phyloP scores from a whole-genome alignment of 2,329 filamentous ascomycete species.

The Aspergillus pseudonomiae region DNA sequence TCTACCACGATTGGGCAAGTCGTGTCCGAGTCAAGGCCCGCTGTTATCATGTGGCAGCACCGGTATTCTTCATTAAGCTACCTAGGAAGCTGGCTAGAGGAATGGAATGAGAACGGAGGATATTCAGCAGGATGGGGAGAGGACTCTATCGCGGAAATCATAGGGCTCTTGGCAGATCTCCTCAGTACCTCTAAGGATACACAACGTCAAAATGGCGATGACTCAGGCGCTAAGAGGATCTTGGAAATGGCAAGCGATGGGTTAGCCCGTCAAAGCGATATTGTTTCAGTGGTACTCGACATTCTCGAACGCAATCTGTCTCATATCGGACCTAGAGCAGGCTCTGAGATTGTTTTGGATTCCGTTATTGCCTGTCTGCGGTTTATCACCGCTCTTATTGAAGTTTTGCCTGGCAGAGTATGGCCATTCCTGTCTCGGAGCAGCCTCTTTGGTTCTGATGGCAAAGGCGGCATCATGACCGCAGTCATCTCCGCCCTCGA shows the following conservation, averaged over 20 bases:
- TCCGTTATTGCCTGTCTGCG: conserved; percentile 76
- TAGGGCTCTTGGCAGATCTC: conserved; percentile 73
- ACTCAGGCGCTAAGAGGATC: conserved; percentile 45
- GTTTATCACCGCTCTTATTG: conserved; percentile 74
- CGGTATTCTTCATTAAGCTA: conserved; percentile 79
- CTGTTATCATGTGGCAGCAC: conserved; percentile 74
- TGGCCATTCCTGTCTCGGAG: conserved; percentile 89
- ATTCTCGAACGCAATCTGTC: conserved; percentile 73
- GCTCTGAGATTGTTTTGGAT: conserved; percentile 64
- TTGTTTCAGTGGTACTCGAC: conserved; percentile 79
- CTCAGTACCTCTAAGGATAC: conserved; percentile 52
- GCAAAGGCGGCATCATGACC: conserved; percentile 74
- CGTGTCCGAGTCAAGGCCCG: conserved; percentile 74
- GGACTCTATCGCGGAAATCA: conserved; percentile 71
- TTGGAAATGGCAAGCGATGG: conserved; percentile 55
- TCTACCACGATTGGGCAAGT: conserved; percentile 56
- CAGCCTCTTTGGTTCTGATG: conserved; percentile 74
- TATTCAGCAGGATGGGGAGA: conserved; percentile 57
- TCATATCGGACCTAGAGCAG: conserved; percentile 58
- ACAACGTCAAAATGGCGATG: conserved; percentile 36
- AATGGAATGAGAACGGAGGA: conserved; percentile 51
- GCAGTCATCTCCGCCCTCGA: conserved; percentile 82
- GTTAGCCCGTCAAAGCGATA: conserved; percentile 60
- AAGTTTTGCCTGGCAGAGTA: conserved; percentile 75
- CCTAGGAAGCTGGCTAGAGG: conserved; percentile 68